These are phyloP conservation scores for Myriosclerotinia duriaeana DNA, from an alignment of 2,329 filamentous ascomycete species.

Conservation along the genomic window DNA sequence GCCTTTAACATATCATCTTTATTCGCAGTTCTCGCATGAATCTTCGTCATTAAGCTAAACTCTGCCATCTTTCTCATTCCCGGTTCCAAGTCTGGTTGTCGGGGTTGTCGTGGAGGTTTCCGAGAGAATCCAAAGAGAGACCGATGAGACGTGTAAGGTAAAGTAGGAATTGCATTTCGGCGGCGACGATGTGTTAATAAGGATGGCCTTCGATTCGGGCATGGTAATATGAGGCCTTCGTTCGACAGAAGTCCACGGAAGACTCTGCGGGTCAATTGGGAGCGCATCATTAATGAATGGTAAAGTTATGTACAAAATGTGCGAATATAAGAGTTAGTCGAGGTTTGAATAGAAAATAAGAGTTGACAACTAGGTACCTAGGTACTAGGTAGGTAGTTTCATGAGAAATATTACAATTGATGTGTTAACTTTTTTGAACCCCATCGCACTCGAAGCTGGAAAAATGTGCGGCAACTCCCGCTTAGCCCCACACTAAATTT, in stretches of 20 bases:
- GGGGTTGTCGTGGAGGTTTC: conserved; percentile 58
- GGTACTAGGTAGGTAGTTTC: too few relatives aligned
- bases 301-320: conserved; percentile 27
- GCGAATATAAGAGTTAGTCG: not conserved
- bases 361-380: too few relatives aligned
- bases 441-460: not conserved
- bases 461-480: conserved; percentile 25
- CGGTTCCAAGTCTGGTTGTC: conserved; percentile 63
- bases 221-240: conserved; percentile 43
- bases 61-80: conserved; percentile 72
- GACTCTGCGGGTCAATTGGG: conserved; percentile 59
- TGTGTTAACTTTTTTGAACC: conserved; percentile 10
- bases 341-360: not conserved
- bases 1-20: conserved; percentile 63
- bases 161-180: not conserved
- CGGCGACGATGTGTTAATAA: conserved; percentile 37
- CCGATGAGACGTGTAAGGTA: conserved; percentile 41
- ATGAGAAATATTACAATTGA: conserved; percentile 2
- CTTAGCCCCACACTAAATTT: not conserved
- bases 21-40: conserved; percentile 64
- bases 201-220: conserved; percentile 33
- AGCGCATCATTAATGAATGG: conserved; percentile 49
- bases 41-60: conserved; percentile 60
- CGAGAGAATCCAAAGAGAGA: conserved; percentile 60
- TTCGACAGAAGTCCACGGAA: conserved; percentile 57